Percentiles rank a stretch among this genome's conserved stretches.
Conservation (phyloP, 805 yeast species). For the Barnettozyma salicaria region DNA sequence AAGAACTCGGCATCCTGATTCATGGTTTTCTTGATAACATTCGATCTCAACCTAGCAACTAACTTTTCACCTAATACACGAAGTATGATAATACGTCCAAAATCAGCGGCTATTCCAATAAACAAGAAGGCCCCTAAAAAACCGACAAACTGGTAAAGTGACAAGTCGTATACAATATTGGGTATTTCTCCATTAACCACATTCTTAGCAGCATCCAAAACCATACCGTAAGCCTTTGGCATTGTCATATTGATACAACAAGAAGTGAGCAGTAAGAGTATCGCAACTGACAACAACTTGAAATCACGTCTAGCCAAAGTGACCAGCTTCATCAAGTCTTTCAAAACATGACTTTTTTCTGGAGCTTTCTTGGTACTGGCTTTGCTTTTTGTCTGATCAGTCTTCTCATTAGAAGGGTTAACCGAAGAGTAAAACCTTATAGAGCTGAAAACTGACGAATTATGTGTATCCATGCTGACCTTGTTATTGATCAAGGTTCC, state of each 20-base stretch:
- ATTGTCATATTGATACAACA: constrained; percentile 46
- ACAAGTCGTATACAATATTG: constrained; percentile 43
- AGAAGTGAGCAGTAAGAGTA: constrained; percentile 39
- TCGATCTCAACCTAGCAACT: constrained; percentile 76
- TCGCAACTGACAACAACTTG: constrained; percentile 37
- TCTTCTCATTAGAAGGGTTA: too few relatives aligned
- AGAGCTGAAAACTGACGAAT: background rate
- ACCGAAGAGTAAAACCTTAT: background rate
- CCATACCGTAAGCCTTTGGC: constrained; percentile 52
- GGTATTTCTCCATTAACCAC: constrained; percentile 28
- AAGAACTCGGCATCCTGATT: constrained; percentile 90
- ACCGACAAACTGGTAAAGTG: constrained; percentile 54
- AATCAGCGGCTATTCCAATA: constrained; percentile 66
- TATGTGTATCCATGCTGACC: too few relatives aligned
- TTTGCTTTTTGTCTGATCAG: background rate
- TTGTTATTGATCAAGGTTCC: background rate
- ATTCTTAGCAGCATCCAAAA: constrained; percentile 43
- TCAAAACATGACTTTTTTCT: constrained; percentile 11
- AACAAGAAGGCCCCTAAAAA: constrained; percentile 39
- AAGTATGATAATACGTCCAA: constrained; percentile 64
- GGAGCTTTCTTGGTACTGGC: background rate
- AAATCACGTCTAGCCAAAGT: constrained; percentile 40
- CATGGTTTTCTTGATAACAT: constrained; percentile 69
- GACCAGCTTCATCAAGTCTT: constrained; percentile 33
- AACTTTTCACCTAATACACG: constrained; percentile 79